Evolutionary conservation across 2,329 filamentous ascomycete genomes (phyloP), one percentile per base, ranked within the genome.

Genomic region (Huntiella omanensis): DNA sequence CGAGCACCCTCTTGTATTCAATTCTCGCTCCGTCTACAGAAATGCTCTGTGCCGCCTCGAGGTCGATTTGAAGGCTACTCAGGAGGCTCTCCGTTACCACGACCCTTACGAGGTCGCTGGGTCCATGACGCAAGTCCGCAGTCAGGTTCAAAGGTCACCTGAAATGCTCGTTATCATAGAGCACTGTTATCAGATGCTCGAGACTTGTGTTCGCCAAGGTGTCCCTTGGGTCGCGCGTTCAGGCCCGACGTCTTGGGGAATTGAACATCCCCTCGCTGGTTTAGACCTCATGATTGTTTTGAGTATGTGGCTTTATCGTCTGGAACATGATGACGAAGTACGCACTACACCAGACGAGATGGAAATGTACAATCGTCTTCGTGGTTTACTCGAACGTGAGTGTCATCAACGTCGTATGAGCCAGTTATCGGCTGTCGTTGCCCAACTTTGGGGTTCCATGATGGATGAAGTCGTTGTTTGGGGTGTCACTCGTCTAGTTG

Each of bases 151-250:
- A 73, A 81, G 91, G 54, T 93, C 86, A 15, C 78, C 82, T 57
- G 88, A 96, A 63, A 96, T 96, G 88, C 83, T 95, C 69, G 93
- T 94, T 65, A 87, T 96, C 56, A 93, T 98, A 51, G 81, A 96
- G 58, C 85, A 92, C 62, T 96, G 91, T 66, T 96, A 91, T 63
- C 85, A 92, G 62, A 96, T 87, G 67, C 87, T 98, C 57, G 88
- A 96, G 63, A 94, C 91, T 42, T 88, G 88, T 47, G 88, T 92
- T 40, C 68, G 86, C 52, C 87, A 95, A 62, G 91, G 88, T 53
- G 86, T 96, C 54, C 85, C 88, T 56, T 96, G 91, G 88, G 87
- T 96, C 52, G 88, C 88, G n/a, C 81, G 87, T 54, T 95, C 88
- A 16, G 95, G 87, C 40, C 86, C 91, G 16, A 95, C 91, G 40